Conservation (phyloP, 345 rosid genomes). For the Anastatica hierochuntica region DNA sequence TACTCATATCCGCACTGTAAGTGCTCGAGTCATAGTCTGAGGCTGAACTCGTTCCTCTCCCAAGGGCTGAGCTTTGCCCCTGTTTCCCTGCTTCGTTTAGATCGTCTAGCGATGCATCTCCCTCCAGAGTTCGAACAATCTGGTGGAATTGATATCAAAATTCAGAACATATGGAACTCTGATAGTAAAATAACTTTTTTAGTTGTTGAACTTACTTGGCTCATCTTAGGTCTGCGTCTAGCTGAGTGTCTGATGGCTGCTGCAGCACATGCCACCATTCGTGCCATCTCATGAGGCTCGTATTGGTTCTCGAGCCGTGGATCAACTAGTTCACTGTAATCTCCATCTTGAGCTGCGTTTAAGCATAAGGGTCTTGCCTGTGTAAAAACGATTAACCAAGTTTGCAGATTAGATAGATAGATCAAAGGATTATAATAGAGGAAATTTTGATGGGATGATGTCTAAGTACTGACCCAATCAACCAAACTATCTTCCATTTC, state of each 20-base stretch:
- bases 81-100: constrained; percentile 50
- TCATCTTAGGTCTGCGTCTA: constrained; percentile 70
- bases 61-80: constrained; percentile 35
- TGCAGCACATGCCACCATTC: constrained; percentile 68
- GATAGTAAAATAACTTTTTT: not conserved
- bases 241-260: constrained; percentile 66
- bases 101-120: constrained; percentile 59
- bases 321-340: constrained; percentile 52
- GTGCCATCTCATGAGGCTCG: constrained; percentile 49
- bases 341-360: constrained; percentile 43
- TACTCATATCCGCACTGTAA: constrained; percentile 61
- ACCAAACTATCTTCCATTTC: constrained; percentile 87
- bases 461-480: constrained; percentile 54
- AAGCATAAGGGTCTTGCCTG: constrained; percentile 74
- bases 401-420: not conserved
- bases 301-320: constrained; percentile 49
- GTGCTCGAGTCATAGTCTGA: constrained; percentile 55
- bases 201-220: constrained; percentile 40
- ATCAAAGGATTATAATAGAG: not conserved
- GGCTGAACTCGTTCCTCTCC: constrained; percentile 53
- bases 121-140: constrained; percentile 80
- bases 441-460: not conserved
- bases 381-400: not conserved
- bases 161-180: not conserved
- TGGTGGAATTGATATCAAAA: constrained; percentile 9